Percentiles rank a stretch among this genome's conserved stretches.
Evolutionary conservation across 495 filamentous ascomycete genomes (phyloP).

Genomic region (Extremus antarcticus): DNA sequence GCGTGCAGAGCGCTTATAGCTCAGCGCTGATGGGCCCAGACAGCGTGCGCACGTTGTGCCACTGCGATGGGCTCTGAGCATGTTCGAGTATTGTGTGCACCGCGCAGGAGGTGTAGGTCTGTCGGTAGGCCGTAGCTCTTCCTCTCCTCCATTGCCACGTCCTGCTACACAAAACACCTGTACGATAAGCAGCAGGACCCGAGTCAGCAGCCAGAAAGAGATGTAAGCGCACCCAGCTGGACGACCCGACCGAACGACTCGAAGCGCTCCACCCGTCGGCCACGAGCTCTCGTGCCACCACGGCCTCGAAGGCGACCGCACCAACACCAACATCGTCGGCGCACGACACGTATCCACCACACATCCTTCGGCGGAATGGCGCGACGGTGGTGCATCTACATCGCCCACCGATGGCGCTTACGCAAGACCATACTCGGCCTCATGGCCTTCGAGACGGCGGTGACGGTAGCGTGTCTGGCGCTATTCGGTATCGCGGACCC

Average conservation of each 20-base stretch:
- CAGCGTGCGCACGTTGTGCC: too few relatives aligned
- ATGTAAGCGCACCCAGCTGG: background rate
- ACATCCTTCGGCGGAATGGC: background rate
- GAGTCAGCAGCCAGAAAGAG: background rate
- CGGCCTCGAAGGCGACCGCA: background rate
- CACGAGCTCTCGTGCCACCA: background rate
- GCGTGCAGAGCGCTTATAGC: too few relatives aligned
- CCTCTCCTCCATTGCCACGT: background rate
- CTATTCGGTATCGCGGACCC: slow-evolving; percentile 75
- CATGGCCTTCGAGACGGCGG: slow-evolving; percentile 56
- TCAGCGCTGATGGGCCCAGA: too few relatives aligned
- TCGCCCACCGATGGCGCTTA: slow-evolving; percentile 51
- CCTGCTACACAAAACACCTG: background rate
- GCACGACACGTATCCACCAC: background rate
- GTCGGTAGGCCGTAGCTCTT: too few relatives aligned
- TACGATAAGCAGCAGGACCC: background rate
- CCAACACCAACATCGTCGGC: background rate
- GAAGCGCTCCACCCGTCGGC: background rate
- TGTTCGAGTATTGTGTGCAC: too few relatives aligned
- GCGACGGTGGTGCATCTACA: slow-evolving; percentile 4
- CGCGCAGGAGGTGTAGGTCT: too few relatives aligned
- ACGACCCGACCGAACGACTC: background rate
- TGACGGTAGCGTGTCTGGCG: slow-evolving; percentile 60
- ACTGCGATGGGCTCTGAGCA: too few relatives aligned
- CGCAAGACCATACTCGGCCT: slow-evolving; percentile 52